Evolutionary conservation across 257 asterid genomes (phyloP).

Genomic region (Penstemon eatonii): DNA sequence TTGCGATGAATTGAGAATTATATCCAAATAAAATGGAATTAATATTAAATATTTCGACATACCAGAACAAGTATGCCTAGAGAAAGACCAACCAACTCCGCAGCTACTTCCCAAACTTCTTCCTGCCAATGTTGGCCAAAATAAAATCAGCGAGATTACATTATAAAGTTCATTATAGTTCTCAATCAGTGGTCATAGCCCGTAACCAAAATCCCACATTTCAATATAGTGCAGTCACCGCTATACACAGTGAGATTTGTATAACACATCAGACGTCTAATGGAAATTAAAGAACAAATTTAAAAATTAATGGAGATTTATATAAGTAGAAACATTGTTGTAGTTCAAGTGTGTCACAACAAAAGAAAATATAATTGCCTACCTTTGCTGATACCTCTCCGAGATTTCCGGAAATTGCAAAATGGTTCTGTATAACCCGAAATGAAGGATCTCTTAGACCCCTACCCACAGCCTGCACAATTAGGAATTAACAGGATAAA

Average conservation of each 20-base stretch:
- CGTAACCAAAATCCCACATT: conserved; percentile 16
- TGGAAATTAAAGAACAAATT: neutral
- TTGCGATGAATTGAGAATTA: conserved; percentile 28
- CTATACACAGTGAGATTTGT: too few species aligned
- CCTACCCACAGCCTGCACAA: conserved; percentile 89
- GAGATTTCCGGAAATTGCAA: conserved; percentile 80
- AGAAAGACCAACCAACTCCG: conserved; percentile 89
- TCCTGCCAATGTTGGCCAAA: conserved; percentile 56
- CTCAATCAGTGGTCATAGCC: too few species aligned
- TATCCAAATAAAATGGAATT: conserved; percentile 19
- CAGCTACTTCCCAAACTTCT: conserved; percentile 99
- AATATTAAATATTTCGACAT: conserved; percentile 29
- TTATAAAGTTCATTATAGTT: conserved; percentile 16
- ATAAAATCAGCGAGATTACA: conserved; percentile 24
- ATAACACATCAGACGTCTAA: too few species aligned
- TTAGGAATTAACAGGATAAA: conserved; percentile 17
- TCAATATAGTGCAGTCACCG: neutral
- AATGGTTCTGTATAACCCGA: conserved; percentile 94
- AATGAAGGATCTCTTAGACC: conserved; percentile 96
- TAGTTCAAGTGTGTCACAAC: neutral
- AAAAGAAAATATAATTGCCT: conserved; percentile 15
- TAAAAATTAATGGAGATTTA: neutral
- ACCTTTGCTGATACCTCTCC: conserved; percentile 98
- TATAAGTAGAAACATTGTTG: conserved; percentile 2
- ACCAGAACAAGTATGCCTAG: conserved; percentile 88